Evolutionary conservation across 495 filamentous ascomycete species (phyloP), one percentile per base, ranked within the genome.

Genomic region (Aspergillus panamensis): DNA sequence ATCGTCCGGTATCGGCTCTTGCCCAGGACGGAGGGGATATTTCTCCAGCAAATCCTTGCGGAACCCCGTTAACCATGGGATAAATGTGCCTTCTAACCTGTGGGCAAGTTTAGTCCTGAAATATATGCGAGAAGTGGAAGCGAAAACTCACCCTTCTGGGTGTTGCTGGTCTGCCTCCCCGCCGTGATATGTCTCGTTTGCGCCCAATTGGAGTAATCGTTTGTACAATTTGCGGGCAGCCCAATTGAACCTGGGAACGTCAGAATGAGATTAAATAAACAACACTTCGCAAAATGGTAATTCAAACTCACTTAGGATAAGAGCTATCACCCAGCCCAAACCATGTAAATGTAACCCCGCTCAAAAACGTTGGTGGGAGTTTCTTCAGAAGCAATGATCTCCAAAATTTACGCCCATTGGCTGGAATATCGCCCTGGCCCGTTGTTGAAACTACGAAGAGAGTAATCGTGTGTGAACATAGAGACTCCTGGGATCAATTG

Each of bases 311-410:
- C 88, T 93, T 91, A 5, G 86, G 82, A 80, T 99, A 99, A 3
- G 91, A 94, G 63, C 87, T 96, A 72, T 99, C 92, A 1, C 94
- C 94, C 14, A 97, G 79, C 6, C 94, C 95, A 78, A 99, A 97
- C 0, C 84, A 87, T 16, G 89, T 82, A 70, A 96, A 96, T 1
- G 77, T 76, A 17, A 95, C 75, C 20, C 77, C 75, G 16, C 71
- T 64, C 43, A 99, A 76, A 63, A 83, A 92, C 51, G 82, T 84
- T 19, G 82, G 73, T 30, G 85, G 84, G 31, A 99, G 82, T 61
- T 84, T 88, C 66, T 87, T 89, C 43, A 89, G 78, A 21, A 94
- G 77, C 48, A 99, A 80, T 43, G 83, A 86, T 65, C 83, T 91
- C 94, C 94, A 99, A 64, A 97, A 93, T 13, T 73, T 74, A 37